Evolutionary conservation across 225 moss, liverwort and hornwort genomes (phyloP).

Genomic region (Pseudoscleropodium purum): DNA sequence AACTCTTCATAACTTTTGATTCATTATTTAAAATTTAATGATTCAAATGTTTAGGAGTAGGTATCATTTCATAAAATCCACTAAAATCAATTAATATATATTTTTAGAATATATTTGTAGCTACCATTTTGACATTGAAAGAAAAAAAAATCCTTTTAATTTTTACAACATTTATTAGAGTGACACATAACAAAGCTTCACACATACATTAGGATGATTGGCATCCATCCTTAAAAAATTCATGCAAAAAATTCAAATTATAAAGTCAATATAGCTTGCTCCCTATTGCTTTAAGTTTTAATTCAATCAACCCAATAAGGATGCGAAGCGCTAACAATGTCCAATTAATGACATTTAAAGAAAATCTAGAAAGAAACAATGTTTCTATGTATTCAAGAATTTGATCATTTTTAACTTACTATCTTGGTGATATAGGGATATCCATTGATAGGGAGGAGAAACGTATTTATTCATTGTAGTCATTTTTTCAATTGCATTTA

Average conservation of each 20-base stretch:
- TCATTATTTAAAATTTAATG: background rate
- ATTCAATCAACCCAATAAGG: background rate
- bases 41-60: background rate
- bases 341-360: background rate
- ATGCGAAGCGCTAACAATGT: background rate
- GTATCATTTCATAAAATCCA: background rate
- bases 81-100: background rate
- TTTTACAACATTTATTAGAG: background rate
- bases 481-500: background rate
- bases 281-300: background rate
- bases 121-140: accelerated
- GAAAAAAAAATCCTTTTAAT: background rate
- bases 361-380: background rate
- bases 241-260: background rate
- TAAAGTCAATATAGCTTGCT: accelerated
- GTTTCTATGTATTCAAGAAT: accelerated
- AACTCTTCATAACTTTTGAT: background rate
- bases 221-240: accelerated
- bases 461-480: background rate
- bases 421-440: accelerated
- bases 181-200: accelerated
- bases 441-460: accelerated
- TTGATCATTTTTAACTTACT: background rate
- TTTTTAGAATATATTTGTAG: background rate
- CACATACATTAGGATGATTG: background rate